These are phyloP conservation scores for Colletotrichum sp. DNA, from an alignment of 2,329 filamentous ascomycete genomes.

Conservation along the genomic window DNA sequence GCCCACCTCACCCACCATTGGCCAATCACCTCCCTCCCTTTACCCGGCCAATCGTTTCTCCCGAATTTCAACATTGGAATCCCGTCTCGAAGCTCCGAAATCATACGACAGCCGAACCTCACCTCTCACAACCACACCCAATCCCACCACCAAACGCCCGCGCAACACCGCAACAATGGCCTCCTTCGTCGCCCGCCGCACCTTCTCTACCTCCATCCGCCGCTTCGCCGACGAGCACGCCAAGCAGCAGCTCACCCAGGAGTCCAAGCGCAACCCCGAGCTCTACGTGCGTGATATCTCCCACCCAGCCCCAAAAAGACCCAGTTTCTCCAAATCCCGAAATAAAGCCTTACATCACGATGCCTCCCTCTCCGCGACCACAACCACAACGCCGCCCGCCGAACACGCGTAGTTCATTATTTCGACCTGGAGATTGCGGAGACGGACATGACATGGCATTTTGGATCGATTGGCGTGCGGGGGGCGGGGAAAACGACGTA, in stretches of 20 bases:
- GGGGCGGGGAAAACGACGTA: neutral
- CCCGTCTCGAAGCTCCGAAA: conserved; percentile 18
- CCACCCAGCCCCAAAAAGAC: neutral
- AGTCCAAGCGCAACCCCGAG: conserved; percentile 61
- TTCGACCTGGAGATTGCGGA: neutral
- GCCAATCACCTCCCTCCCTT: conserved; percentile 6
- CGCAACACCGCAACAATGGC: conserved; percentile 51
- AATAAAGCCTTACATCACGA: neutral
- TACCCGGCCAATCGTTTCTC: conserved; percentile 23
- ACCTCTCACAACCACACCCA: conserved; percentile 8
- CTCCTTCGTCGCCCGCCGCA: conserved; percentile 60
- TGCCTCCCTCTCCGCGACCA: neutral
- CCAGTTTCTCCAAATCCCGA: neutral
- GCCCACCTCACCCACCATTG: conserved; percentile 8
- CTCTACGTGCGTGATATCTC: conserved; percentile 43
- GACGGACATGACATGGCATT: neutral
- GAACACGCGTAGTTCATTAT: neutral
- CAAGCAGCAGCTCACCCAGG: conserved; percentile 58
- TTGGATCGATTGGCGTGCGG: neutral
- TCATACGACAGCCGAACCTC: conserved; percentile 21
- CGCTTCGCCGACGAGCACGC: conserved; percentile 47
- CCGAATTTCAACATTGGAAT: conserved; percentile 18
- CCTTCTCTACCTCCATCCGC: conserved; percentile 60
- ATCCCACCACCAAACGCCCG: conserved; percentile 20
- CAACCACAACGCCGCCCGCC: neutral